A percentile compares a stretch with the other conserved stretches of the same genome.
Conservation (phyloP, 1,284 basidiomycete species). For the Leccinum subrobustum region DNA sequence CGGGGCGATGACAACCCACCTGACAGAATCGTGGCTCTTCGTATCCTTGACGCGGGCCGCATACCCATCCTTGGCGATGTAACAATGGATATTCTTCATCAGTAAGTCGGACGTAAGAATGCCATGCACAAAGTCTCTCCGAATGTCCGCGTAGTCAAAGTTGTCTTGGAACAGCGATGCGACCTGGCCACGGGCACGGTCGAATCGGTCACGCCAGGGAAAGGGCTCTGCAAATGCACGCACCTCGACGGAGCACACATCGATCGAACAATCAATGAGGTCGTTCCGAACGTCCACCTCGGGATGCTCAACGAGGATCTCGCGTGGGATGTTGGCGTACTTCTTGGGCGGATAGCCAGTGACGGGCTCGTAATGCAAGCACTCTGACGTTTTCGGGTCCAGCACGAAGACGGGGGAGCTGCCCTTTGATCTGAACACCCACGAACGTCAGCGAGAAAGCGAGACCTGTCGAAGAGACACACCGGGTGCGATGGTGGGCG, state of each 20-base stretch:
- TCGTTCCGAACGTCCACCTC: constrained; percentile 86
- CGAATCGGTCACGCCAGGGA: neutral
- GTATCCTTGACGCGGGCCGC: constrained; percentile 89
- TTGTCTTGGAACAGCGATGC: constrained; percentile 98
- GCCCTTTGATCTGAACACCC: constrained; percentile 52
- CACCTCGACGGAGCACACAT: constrained; percentile 91
- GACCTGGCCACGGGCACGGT: constrained; percentile 51
- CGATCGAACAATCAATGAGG: constrained; percentile 85
- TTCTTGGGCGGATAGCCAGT: constrained; percentile 62
- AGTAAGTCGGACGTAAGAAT: constrained; percentile 93
- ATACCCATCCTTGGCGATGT: constrained; percentile 83
- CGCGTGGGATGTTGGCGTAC: constrained; percentile 63
- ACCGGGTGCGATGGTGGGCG: constrained; percentile 71
- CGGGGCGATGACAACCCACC: constrained; percentile 41
- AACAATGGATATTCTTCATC: constrained; percentile 92
- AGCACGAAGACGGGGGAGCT: constrained; percentile 75
- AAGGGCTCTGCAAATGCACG: constrained; percentile 3
- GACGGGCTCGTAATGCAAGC: constrained; percentile 76
- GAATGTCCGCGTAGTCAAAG: constrained; percentile 94
- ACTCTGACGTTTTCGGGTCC: constrained; percentile 73
- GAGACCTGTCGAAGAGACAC: constrained; percentile 24
- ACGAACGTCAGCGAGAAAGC: constrained; percentile 6
- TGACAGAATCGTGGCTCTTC: constrained; percentile 85
- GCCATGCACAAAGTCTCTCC: constrained; percentile 94
- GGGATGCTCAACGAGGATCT: constrained; percentile 62